phyloP scores from a whole-genome alignment of 1,284 basidiomycete species.

The Leccinum discolor region DNA sequence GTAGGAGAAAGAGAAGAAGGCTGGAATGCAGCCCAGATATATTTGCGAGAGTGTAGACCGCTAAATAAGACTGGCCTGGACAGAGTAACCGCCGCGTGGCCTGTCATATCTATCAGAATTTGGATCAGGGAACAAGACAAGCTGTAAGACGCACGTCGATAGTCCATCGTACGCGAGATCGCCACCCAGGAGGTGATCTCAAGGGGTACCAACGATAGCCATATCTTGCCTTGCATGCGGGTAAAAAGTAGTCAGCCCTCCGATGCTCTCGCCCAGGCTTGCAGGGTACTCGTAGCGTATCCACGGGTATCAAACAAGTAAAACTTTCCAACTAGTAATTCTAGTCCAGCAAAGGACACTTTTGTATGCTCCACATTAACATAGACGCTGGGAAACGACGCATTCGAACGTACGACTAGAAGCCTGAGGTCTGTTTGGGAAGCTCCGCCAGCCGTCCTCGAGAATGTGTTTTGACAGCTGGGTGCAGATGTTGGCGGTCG shows the following conservation, averaged over 20 bases:
- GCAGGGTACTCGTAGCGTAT: constrained; percentile 47
- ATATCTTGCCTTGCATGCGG: constrained; percentile 54
- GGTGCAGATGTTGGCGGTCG: too few species aligned
- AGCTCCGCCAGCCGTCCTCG: too few species aligned
- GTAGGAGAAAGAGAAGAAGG: background rate
- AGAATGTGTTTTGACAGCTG: too few species aligned
- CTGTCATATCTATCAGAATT: constrained; percentile 22
- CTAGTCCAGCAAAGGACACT: constrained; percentile 77
- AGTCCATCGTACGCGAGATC: constrained; percentile 68
- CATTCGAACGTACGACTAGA: constrained; percentile 32
- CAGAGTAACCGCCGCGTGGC: constrained; percentile 49
- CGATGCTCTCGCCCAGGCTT: background rate
- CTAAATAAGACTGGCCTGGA: constrained; percentile 8
- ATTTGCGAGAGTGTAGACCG: constrained; percentile 33
- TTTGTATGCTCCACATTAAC: background rate
- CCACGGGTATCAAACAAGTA: constrained; percentile 70
- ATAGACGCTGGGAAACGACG: background rate
- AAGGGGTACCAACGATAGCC: constrained; percentile 66
- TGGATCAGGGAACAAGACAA: background rate
- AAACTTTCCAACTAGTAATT: constrained; percentile 75
- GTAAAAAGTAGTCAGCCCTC: too few species aligned
- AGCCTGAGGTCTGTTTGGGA: too few species aligned
- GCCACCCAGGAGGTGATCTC: constrained; percentile 67
- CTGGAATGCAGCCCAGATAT: constrained; percentile 5
- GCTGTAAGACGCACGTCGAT: constrained; percentile 48